A percentile compares a stretch with the other conserved stretches of the same genome.
These are phyloP conservation scores for Cyphellophora europaea DNA, from an alignment of 2,329 filamentous ascomycete species.

Conservation along the genomic window DNA sequence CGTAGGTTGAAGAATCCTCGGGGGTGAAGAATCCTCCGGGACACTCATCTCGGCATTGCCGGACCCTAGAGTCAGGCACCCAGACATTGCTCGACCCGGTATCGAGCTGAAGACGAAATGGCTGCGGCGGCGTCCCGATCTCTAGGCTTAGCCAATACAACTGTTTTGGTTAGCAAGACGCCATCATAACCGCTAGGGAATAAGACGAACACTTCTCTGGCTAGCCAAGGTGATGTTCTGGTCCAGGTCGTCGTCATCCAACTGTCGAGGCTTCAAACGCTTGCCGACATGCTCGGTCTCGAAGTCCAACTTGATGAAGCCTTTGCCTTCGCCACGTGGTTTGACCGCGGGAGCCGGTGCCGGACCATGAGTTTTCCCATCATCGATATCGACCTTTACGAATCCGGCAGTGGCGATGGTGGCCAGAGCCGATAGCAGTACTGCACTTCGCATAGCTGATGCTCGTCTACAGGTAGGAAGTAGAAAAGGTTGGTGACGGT, in stretches of 20 bases:
- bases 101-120: constrained; percentile 10
- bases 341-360: too few species aligned
- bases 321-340: too few species aligned
- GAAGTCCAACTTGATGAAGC: background rate
- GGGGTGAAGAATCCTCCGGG: background rate
- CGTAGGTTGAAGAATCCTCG: constrained; percentile 58
- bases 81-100: constrained; percentile 13
- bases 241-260: background rate
- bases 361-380: too few species aligned
- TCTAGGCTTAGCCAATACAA: background rate
- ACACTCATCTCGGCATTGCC: background rate
- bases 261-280: background rate
- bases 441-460: too few species aligned
- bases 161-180: too few species aligned
- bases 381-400: too few species aligned
- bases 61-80: constrained; percentile 6
- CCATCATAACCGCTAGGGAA: too few species aligned
- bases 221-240: background rate
- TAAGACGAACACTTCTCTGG: too few species aligned
- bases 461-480: too few species aligned
- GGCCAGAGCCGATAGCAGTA: too few species aligned
- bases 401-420: too few species aligned
- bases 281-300: background rate
- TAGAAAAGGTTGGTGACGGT: too few species aligned
- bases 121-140: constrained; percentile 14